Conservation (phyloP, 495 filamentous ascomycete genomes). For the Hypomontagnella monticulosa region DNA sequence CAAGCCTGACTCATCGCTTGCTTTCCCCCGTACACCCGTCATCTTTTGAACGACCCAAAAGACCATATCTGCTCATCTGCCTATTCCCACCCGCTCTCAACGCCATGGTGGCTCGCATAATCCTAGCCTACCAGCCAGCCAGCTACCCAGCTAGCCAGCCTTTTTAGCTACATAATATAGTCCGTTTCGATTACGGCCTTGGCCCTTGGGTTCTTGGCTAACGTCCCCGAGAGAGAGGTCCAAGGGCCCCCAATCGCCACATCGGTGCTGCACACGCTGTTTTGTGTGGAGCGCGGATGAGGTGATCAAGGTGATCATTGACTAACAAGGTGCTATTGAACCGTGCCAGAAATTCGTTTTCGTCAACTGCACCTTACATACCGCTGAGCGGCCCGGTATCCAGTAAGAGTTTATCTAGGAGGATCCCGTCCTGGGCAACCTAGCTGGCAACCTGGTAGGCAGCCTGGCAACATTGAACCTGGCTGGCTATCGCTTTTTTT, state of each 20-base stretch:
- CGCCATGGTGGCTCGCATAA: constrained; percentile 23
- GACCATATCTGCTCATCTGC: background rate
- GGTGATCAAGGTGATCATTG: constrained; percentile 43
- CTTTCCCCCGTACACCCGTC: constrained; percentile 23
- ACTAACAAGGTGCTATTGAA: constrained; percentile 42
- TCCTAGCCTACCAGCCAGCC: constrained; percentile 5
- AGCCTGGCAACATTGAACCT: no score
- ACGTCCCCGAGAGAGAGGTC: constrained; percentile 5
- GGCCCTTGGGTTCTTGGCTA: constrained; percentile 34
- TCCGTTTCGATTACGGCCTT: constrained; percentile 27
- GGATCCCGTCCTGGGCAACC: constrained; percentile 5
- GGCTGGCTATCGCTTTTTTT: background rate
- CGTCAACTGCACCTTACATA: constrained; percentile 26
- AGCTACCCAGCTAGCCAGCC: no score
- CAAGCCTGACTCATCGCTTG: constrained; percentile 33
- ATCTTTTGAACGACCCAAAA: constrained; percentile 6
- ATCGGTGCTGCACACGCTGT: background rate
- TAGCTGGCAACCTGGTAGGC: no score
- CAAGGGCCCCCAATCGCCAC: constrained; percentile 38
- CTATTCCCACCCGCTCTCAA: background rate
- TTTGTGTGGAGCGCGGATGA: constrained; percentile 36
- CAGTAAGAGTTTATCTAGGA: constrained; percentile 19
- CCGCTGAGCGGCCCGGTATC: constrained; percentile 22
- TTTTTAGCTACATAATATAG: background rate
- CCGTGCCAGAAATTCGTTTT: constrained; percentile 28